Conservation (phyloP, 2,329 filamentous ascomycete genomes). For the Cytospora piceicola region DNA sequence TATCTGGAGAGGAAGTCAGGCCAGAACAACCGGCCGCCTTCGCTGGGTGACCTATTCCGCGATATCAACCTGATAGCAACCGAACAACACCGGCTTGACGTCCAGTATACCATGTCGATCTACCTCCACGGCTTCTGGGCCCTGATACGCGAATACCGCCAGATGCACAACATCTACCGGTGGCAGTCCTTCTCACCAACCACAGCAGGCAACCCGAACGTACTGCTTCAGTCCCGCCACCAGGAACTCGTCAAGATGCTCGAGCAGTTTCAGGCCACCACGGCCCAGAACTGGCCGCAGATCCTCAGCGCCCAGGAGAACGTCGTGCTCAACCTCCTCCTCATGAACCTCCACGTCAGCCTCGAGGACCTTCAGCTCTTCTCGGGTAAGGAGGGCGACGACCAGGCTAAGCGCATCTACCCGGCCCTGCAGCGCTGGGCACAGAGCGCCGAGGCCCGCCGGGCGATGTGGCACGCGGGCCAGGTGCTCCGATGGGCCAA, state of each 20-base stretch:
- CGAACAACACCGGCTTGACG: slow-evolving; percentile 57
- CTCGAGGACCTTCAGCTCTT: slow-evolving; percentile 70
- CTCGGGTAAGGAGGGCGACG: slow-evolving; percentile 68
- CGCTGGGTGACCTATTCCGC: slow-evolving; percentile 59
- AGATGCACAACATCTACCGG: slow-evolving; percentile 55
- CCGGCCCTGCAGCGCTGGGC: slow-evolving; percentile 63
- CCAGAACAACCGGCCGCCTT: slow-evolving; percentile 51
- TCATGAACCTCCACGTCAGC: slow-evolving; percentile 67
- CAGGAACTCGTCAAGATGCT: slow-evolving; percentile 66
- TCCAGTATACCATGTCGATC: slow-evolving; percentile 60
- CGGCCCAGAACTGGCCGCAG: slow-evolving; percentile 46
- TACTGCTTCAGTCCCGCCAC: slow-evolving; percentile 56
- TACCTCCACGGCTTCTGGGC: slow-evolving; percentile 69
- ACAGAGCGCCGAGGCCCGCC: slow-evolving; percentile 56
- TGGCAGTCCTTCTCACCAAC: slow-evolving; percentile 52
- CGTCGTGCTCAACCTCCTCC: slow-evolving; percentile 56
- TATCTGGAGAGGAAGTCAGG: slow-evolving; percentile 51
- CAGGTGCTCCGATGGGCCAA: slow-evolving; percentile 67
- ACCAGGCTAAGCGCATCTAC: slow-evolving; percentile 64
- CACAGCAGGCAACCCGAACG: slow-evolving; percentile 44
- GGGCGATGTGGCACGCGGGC: slow-evolving; percentile 69
- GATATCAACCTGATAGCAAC: slow-evolving; percentile 57
- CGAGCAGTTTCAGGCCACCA: slow-evolving; percentile 49
- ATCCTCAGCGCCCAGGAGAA: slow-evolving; percentile 51
- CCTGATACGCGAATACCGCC: slow-evolving; percentile 68